Conservation (phyloP, 208 protist species). For the Tritrichomonas foetus region DNA sequence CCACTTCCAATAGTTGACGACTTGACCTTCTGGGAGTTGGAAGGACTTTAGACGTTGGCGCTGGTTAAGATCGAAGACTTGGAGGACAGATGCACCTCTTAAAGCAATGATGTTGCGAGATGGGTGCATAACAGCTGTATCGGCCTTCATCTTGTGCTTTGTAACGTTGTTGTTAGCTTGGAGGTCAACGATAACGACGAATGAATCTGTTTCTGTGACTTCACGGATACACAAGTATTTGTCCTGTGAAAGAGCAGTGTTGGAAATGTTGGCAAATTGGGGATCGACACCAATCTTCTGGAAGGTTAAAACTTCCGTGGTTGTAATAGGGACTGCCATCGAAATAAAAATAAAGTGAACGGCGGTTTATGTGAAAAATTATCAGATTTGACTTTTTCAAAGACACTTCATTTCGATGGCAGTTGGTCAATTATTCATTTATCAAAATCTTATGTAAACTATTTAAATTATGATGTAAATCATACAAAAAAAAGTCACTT, state of each 20-base stretch:
- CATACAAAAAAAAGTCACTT: no score
- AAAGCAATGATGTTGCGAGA: slow-evolving; percentile 29
- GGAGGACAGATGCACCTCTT: neutral
- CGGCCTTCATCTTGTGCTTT: neutral
- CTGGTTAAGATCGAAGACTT: slow-evolving; percentile 22
- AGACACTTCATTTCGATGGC: no score
- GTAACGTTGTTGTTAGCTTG: neutral
- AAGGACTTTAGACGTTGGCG: neutral
- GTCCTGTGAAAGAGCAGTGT: neutral
- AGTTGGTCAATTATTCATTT: no score
- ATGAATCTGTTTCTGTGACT: neutral
- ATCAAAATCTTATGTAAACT: no score
- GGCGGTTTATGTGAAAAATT: no score
- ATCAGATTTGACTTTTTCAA: no score
- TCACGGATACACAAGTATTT: slow-evolving; percentile 35
- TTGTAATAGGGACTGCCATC: neutral
- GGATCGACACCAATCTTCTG: neutral
- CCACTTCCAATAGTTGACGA: slow-evolving; percentile 11
- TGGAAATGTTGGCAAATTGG: neutral
- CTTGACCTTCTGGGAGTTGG: neutral
- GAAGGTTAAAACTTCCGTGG: neutral
- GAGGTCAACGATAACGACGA: neutral
- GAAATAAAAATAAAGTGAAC: no score
- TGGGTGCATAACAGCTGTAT: slow-evolving; percentile 34
- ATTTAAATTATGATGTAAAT: no score